Percentiles rank a stretch among this genome's conserved stretches.
These are phyloP conservation scores for Colletotrichum abscissum DNA, from an alignment of 2,329 filamentous ascomycete species.

Conservation along the genomic window DNA sequence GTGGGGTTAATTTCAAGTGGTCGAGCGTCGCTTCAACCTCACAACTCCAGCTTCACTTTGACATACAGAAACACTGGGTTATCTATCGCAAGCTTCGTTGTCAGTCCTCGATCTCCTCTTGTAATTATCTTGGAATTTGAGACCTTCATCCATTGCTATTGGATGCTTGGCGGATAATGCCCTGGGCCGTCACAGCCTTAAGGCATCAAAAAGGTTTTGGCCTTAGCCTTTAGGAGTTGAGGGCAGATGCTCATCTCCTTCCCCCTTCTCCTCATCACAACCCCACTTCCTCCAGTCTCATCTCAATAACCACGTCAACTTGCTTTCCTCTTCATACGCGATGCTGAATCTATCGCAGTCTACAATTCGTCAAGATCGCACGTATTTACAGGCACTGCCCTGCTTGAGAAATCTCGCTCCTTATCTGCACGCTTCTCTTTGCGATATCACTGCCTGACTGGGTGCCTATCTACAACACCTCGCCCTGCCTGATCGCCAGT, in stretches of 20 bases:
- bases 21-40: not conserved
- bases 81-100: not conserved
- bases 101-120: not conserved
- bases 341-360: not conserved
- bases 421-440: not conserved
- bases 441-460: not conserved
- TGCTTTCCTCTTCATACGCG: not conserved
- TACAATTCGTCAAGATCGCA: not conserved
- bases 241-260: slow-evolving; percentile 3
- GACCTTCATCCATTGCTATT: not conserved
- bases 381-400: not conserved
- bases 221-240: slow-evolving; percentile 28
- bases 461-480: not conserved
- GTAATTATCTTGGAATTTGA: not conserved
- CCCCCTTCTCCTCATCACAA: slow-evolving; percentile 2
- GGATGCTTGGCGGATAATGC: not conserved
- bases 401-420: not conserved
- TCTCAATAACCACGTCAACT: not conserved
- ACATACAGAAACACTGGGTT: not conserved
- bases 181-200: not conserved
- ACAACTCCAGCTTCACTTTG: not conserved
- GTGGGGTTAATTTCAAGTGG: not conserved
- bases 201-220: slow-evolving; percentile 27
- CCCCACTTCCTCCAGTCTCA: slow-evolving; percentile 7
- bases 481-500: not conserved